Percentiles rank a stretch among this genome's conserved stretches.
These are phyloP conservation scores for Rutstroemia sp. DNA, from an alignment of 2,329 filamentous ascomycete genomes.

Conservation along the genomic window DNA sequence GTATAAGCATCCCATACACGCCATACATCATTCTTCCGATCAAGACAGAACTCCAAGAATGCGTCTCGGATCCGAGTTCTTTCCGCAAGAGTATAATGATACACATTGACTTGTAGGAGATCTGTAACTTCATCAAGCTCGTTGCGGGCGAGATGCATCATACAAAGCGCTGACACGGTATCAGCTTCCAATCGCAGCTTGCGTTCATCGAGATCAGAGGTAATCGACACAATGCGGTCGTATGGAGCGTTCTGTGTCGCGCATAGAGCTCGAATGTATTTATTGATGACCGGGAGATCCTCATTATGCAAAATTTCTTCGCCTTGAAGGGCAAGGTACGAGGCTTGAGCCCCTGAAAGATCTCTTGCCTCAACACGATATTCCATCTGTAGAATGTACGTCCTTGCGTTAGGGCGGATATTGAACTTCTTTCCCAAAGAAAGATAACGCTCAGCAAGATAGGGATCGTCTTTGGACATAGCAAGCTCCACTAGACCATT, in stretches of 20 bases:
- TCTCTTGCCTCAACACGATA: conserved; percentile 70
- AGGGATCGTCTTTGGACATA: conserved; percentile 59
- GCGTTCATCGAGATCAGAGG: conserved; percentile 65
- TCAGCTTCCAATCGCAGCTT: conserved; percentile 62
- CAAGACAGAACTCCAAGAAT: conserved; percentile 61
- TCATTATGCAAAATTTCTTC: conserved; percentile 48
- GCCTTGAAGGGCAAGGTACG: conserved; percentile 55
- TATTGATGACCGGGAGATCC: conserved; percentile 60
- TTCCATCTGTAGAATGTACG: conserved; percentile 67
- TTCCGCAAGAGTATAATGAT: conserved; percentile 63
- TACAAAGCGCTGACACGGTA: conserved; percentile 67
- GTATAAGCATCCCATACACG: conserved; percentile 60
- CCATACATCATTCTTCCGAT: conserved; percentile 53
- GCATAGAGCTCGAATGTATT: conserved; percentile 64
- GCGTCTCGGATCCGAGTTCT: conserved; percentile 57
- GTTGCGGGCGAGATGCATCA: conserved; percentile 66
- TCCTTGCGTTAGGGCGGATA: conserved; percentile 60
- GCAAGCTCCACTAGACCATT: conserved; percentile 71
- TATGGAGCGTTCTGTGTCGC: conserved; percentile 53
- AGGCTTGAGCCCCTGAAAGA: conserved; percentile 58
- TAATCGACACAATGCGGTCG: conserved; percentile 63
- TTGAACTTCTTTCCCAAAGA: conserved; percentile 56
- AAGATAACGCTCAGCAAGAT: conserved; percentile 68
- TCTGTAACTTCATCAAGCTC: conserved; percentile 76
- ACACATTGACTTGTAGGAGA: conserved; percentile 67